Evolutionary conservation across 176 grass and related monocot genomes (phyloP).

Genomic region (Saccharum officinarum): DNA sequence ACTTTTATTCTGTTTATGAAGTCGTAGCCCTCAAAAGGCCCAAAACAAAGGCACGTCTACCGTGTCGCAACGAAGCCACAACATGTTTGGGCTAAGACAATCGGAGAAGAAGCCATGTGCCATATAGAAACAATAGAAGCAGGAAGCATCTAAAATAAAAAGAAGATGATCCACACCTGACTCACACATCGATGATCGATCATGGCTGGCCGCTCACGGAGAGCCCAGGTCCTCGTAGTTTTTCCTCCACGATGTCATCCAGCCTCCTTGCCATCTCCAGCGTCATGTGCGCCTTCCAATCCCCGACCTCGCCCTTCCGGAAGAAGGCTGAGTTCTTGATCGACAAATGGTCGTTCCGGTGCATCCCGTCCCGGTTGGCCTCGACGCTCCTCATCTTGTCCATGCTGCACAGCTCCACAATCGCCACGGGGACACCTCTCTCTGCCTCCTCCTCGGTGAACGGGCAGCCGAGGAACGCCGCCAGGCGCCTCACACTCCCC

Average conservation of each 20-base stretch:
- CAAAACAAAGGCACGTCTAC: too few relatives aligned
- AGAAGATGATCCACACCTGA: neutral
- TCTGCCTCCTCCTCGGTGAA: conserved; percentile 35
- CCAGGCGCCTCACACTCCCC: conserved; percentile 21
- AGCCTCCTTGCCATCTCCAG: conserved; percentile 39
- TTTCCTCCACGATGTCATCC: conserved; percentile 39
- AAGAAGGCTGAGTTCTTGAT: conserved; percentile 51
- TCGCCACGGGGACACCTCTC: conserved; percentile 15
- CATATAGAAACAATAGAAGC: neutral
- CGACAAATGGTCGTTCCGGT: neutral
- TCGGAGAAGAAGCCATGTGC: neutral
- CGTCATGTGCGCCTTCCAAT: conserved; percentile 50
- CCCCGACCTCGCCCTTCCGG: conserved; percentile 45
- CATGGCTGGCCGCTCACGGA: neutral
- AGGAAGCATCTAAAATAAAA: neutral
- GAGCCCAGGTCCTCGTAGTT: conserved; percentile 39
- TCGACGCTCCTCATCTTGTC: conserved; percentile 23
- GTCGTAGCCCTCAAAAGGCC: too few relatives aligned
- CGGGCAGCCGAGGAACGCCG: conserved; percentile 37
- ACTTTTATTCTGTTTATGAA: neutral
- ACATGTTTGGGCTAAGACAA: neutral
- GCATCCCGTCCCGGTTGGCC: conserved; percentile 35
- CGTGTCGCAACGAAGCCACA: neutral
- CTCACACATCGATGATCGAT: neutral
- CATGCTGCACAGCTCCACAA: conserved; percentile 31